Conservation (phyloP, 371 early-diverging fungal species). For the Amoeboaphelidium occidentale region DNA sequence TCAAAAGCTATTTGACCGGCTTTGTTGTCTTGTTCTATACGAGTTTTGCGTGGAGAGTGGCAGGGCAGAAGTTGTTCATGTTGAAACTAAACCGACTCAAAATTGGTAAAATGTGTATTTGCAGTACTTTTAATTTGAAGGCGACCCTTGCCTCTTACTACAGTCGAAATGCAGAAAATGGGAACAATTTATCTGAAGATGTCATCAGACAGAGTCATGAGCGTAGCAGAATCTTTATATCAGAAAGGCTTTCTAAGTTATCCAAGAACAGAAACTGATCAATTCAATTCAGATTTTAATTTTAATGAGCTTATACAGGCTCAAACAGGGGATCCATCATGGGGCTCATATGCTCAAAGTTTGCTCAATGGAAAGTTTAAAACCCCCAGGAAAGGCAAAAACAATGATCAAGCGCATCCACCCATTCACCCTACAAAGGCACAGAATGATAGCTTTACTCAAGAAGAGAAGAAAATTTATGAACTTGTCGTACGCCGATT, state of each 20-base stretch:
- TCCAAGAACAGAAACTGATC: constrained; percentile 98
- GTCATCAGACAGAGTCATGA: constrained; percentile 62
- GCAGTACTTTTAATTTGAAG: background rate
- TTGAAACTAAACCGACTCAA: constrained; percentile 29
- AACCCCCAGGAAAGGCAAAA: constrained; percentile 61
- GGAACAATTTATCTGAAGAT: constrained; percentile 44
- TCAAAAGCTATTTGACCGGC: constrained; percentile 44
- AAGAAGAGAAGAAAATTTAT: constrained; percentile 52
- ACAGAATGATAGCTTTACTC: constrained; percentile 29
- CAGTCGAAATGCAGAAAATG: constrained; percentile 80
- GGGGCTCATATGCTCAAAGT: constrained; percentile 29
- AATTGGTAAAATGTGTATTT: constrained; percentile 34
- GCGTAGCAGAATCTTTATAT: constrained; percentile 66
- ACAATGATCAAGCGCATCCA: constrained; percentile 97
- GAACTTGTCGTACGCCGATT: constrained; percentile 84
- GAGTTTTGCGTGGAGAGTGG: constrained; percentile 35
- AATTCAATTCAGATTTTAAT: constrained; percentile 56
- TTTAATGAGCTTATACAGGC: constrained; percentile 35
- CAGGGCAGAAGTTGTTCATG: constrained; percentile 29
- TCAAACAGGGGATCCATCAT: constrained; percentile 28
- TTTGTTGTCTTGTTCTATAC: constrained; percentile 35
- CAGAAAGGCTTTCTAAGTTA: constrained; percentile 82
- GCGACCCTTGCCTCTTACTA: constrained; percentile 73
- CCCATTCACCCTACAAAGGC: constrained; percentile 92
- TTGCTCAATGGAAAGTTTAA: constrained; percentile 45